phyloP scores from a whole-genome alignment of 768 basidiomycete species.

The Royoungia palumana region DNA sequence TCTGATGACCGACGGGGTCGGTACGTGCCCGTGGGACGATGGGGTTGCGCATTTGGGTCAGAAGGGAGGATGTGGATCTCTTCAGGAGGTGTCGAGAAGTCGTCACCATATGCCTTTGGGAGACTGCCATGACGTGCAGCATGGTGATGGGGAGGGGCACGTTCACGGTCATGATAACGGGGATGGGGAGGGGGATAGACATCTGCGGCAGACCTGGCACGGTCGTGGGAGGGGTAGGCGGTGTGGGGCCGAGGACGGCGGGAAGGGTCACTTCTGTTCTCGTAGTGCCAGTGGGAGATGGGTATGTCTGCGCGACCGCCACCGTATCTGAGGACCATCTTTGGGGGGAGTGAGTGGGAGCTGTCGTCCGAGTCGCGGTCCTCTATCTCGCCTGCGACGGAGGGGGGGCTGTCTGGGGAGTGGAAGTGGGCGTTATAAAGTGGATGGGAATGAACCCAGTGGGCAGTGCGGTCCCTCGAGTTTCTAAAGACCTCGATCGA shows the following conservation, averaged over 20 bases:
- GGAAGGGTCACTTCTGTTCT: slow-evolving; percentile 2
- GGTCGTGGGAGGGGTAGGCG: slow-evolving; percentile 34
- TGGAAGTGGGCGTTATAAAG: slow-evolving; percentile 37
- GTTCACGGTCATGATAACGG: slow-evolving; percentile 25
- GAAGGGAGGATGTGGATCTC: slow-evolving; percentile 64
- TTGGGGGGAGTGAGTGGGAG: slow-evolving; percentile 54
- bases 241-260: slow-evolving; percentile 29
- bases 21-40: slow-evolving; percentile 28
- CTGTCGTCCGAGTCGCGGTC: slow-evolving; percentile 41
- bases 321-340: slow-evolving; percentile 66
- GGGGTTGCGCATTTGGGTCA: slow-evolving; percentile 35
- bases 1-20: slow-evolving; percentile 30
- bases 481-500: slow-evolving; percentile 55
- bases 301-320: slow-evolving; percentile 65
- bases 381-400: slow-evolving; percentile 39
- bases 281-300: slow-evolving; percentile 47
- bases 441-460: slow-evolving; percentile 56
- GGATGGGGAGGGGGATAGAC: slow-evolving; percentile 29
- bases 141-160: slow-evolving; percentile 2
- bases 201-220: slow-evolving; percentile 37
- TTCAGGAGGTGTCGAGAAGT: slow-evolving; percentile 43
- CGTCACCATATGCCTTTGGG: slow-evolving; percentile 16
- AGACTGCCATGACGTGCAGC: slow-evolving; percentile 14
- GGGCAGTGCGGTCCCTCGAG: slow-evolving; percentile 57
- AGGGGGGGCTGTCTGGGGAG: slow-evolving; percentile 60